Evolutionary conservation across 1,284 basidiomycete genomes (phyloP), one percentile per base, ranked within the genome.

Genomic region (Naganishia sp.): DNA sequence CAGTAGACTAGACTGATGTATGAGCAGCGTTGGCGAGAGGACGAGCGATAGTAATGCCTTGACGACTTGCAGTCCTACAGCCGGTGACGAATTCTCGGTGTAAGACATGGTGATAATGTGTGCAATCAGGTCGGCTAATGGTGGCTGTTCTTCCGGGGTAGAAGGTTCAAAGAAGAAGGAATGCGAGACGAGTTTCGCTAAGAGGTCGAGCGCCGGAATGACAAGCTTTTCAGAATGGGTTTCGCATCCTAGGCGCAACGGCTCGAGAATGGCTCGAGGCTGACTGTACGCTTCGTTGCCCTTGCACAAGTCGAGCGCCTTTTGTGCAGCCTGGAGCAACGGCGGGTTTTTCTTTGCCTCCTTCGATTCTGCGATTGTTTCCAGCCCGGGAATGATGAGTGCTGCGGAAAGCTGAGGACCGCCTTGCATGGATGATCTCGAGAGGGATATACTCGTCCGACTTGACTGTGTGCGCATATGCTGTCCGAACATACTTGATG

Each of bases 81-180:
- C 81, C 75, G 95, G 90, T 3, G 92, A 88, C 0, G 91, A 91
- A 21, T 85, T 84, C 77, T 96, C 91, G 42, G 87, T 85, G 78
- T 96, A 95, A 68, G 92, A 94, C 15, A 92, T 84, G 13, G 94
- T 94, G 73, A 98, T 93, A 41, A 94, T 96, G 76, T 92, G 88
- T 4, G 91, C 90, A 66, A 98, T 92, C 35, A 94, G 81, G 75
- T 97, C 94, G 31, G 95, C 90, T 6, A 97, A 83, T 13, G 88
- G 87, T 1, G 86, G 86, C 60, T 63, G 85, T 82, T 42, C 85
- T 74, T 71, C 79, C 78, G 68, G 84, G 68, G 72, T 85, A 4
- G 85, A 72, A 49, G 81, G 79, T 39, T 84, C 81, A 6, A 67
- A 65, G 75, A 98, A 97, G 84, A 97, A 97, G 43, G 91, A 92